Evolutionary conservation across 2,329 filamentous ascomycete genomes (phyloP), one percentile per base, ranked within the genome.

Genomic region (Ustulina deusta): DNA sequence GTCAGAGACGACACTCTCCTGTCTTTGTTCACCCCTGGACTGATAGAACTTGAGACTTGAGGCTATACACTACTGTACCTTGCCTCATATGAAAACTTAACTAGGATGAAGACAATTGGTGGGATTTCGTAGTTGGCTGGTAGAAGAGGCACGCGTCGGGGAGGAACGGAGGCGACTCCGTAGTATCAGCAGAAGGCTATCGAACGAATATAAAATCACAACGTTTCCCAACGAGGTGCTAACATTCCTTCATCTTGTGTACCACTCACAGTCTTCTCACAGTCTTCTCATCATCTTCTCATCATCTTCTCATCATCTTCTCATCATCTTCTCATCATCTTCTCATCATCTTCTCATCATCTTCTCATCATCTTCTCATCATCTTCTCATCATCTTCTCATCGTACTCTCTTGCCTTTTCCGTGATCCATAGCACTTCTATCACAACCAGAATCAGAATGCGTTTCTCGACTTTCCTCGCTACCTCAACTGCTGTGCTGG

Each of bases 181-280:
- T 22, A 38, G 20, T 15, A 6, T 38, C 10, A 55, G 20, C 17
- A 25, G n/a, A 55, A 25, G 32, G 10, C 10, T 3, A 17, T 38
- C 3, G 20, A 38, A 40, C 20, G 49, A 52, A 52, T 55, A 55
- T 55, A 55, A 55, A 40, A 38, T 40, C 51, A 55, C 2, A 11
- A 36, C 10, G 20, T 40, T 38, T 55, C 34, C 34, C 7, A 1
- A 36, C n/a, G 5, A 38, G n/a, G 17, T 38, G 32, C 10, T n/a
- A 55, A 25, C 6, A 15, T 25, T 55, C 32, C 17, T 55, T 25
- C 20, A 38, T 20, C 20, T 38, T 5, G 20, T 25, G 6, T n/a
- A 25, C 15, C 20, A 25, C 32, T n/a, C 32, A 36, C 32, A 40
- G 20, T 25, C 10, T 5, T 25, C 6, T 17, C 9, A 25, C 42